phyloP scores from a whole-genome alignment of 2,329 filamentous ascomycete genomes.

The Diaporthe eres region DNA sequence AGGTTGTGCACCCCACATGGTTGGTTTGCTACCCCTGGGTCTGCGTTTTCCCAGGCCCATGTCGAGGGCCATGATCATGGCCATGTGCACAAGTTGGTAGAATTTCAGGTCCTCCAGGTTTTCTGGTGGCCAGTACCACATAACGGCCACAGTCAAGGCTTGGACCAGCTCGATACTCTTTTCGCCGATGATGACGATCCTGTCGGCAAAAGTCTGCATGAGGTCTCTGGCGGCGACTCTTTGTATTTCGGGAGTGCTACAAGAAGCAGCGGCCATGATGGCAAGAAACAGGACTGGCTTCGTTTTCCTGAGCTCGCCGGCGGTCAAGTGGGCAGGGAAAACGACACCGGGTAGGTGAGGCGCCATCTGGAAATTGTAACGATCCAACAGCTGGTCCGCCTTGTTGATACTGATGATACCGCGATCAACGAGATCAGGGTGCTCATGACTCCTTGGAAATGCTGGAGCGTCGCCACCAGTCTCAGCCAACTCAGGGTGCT shows the following conservation, averaged over 20 bases:
- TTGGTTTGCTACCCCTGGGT: conserved; percentile 54
- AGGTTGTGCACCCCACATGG: conserved; percentile 57
- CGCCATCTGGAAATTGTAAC: conserved; percentile 73
- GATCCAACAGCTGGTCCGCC: conserved; percentile 68
- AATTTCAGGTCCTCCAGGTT: conserved; percentile 90
- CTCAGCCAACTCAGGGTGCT: conserved; percentile 51
- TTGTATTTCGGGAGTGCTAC: conserved; percentile 70
- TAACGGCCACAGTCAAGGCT: conserved; percentile 79
- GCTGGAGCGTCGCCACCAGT: conserved; percentile 25
- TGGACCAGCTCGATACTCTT: conserved; percentile 90
- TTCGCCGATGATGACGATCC: conserved; percentile 80
- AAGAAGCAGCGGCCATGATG: conserved; percentile 76
- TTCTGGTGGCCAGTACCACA: conserved; percentile 90
- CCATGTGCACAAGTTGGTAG: conserved; percentile 87
- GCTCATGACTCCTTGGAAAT: conserved; percentile 45
- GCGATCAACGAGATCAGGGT: conserved; percentile 69
- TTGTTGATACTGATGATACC: conserved; percentile 70
- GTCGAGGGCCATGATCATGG: conserved; percentile 86
- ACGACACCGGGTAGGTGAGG: conserved; percentile 74
- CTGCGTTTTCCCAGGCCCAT: conserved; percentile 75
- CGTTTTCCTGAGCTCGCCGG: conserved; percentile 67
- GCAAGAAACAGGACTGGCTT: conserved; percentile 80
- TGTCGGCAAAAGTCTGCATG: conserved; percentile 80
- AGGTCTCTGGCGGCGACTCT: conserved; percentile 76
- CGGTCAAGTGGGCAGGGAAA: conserved; percentile 68